phyloP scores from a whole-genome alignment of 2,329 filamentous ascomycete genomes.

The Colletotrichum musicola region DNA sequence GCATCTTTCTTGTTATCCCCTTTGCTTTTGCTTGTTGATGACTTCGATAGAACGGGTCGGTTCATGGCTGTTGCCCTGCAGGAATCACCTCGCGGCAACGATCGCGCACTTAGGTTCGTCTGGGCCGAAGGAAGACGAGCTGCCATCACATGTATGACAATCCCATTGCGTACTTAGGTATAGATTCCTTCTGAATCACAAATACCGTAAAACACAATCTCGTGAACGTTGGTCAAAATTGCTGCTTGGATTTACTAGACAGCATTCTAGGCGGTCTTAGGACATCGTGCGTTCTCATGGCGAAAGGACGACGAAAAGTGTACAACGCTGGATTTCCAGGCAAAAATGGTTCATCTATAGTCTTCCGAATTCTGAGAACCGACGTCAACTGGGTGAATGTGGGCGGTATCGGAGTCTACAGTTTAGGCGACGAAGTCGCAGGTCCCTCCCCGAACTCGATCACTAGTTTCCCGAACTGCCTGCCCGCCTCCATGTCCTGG shows the following conservation, averaged over 20 bases:
- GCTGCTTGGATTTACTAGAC: too few relatives aligned
- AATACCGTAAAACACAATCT: too few relatives aligned
- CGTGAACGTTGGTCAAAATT: too few relatives aligned
- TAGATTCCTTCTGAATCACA: conserved; percentile 22
- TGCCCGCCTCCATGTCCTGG: conserved; percentile 86
- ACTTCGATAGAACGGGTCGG: conserved; percentile 4
- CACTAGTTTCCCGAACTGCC: conserved; percentile 93
- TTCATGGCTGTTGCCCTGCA: background rate
- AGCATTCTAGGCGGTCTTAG: too few relatives aligned
- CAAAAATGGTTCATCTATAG: too few relatives aligned
- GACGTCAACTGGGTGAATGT: too few relatives aligned
- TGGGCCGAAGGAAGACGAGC: background rate
- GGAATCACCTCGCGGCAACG: background rate
- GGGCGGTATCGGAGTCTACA: conserved; percentile 46
- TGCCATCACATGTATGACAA: conserved; percentile 19
- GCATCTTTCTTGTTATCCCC: background rate
- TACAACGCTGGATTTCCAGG: too few relatives aligned
- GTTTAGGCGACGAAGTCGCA: conserved; percentile 53
- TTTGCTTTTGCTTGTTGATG: conserved; percentile 15
- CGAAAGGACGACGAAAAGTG: too few relatives aligned
- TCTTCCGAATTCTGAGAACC: too few relatives aligned
- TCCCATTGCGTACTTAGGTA: conserved; percentile 23
- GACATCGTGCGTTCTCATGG: too few relatives aligned
- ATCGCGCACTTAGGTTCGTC: background rate
- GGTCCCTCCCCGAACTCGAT: conserved; percentile 71